Base-by-base conservation (phyloP, 1,284 basidiomycete genomes). In the Ustilago nuda region DNA sequence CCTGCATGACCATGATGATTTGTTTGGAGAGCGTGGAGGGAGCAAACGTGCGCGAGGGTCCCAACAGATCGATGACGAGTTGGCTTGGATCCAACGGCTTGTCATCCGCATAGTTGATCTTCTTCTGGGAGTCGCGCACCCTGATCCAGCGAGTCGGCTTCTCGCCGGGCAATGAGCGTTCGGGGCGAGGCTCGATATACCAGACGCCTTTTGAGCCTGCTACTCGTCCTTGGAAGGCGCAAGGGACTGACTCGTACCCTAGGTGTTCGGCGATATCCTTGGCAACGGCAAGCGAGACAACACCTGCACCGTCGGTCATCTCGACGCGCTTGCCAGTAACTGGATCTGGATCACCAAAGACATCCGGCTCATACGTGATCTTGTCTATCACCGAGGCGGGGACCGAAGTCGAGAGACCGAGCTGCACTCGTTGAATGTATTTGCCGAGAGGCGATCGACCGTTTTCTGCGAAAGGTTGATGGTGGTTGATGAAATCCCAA, bases 161-260 rank as follows among this genome's bases (percentile, higher is more conserved):
- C 51, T 68, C 27, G 50, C 55, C 33, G 39, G 53, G 36, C 2
- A 59, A 6, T 39, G 61, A 11, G 55, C 62, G 36, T 52, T 33
- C 17, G 35, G 72, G 76, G 56, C 72, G 4, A 59, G 77, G 43
- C 52, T 81, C 81, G 39, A 52, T 11, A 6, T 35, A 59, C 65
- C 55, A 73, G 45, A 69, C 57, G 55, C 84, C 84, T 56, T 85
- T 85, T 12, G 79, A 74, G 0, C 77, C 74, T 1, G 79, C 83
- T 15, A 84, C 56, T 0, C 84, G 72, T 9, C 68, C 84, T 62
- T 85, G 84, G 17, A 82, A 72, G 0, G 80, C 79, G 0, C 76
- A 73, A 0, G 81, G 69, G 17, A 76, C 43, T 3, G 57, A 41
- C 0, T 23, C 27, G 39, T 27, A 57, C 11, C 55, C 59, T 0